Evolutionary conservation across 2,329 filamentous ascomycete genomes (phyloP).

Genomic region (Colletotrichum zoysiae): DNA sequence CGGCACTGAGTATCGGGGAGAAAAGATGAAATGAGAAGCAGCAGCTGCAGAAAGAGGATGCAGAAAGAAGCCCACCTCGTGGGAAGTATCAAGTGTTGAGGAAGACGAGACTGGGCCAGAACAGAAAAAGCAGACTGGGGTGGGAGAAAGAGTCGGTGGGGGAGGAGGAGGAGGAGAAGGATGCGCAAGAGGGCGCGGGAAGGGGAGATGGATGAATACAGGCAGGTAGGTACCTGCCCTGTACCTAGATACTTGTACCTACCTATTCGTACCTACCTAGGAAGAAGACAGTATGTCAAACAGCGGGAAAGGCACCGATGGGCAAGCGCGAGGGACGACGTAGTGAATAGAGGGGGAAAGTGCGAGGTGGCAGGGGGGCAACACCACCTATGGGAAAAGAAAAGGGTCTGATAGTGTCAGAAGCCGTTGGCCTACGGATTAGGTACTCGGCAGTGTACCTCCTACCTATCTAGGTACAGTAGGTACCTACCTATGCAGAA

Average conservation of each 20-base stretch:
- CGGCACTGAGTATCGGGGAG: background rate
- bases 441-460: too few species aligned
- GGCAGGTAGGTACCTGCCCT: background rate
- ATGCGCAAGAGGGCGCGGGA: background rate
- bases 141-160: conserved; percentile 4
- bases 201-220: conserved; percentile 21
- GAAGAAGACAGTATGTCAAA: background rate
- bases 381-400: background rate
- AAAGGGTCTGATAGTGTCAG: background rate
- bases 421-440: background rate
- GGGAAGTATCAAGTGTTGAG: conserved; percentile 20
- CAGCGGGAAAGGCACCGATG: conserved; percentile 6
- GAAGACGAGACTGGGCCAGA: conserved; percentile 24
- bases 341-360: conserved; percentile 17
- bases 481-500: background rate
- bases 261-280: background rate
- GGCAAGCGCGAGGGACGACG: conserved; percentile 3
- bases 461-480: too few species aligned
- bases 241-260: too few species aligned
- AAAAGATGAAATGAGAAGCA: background rate
- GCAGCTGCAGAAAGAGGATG: background rate
- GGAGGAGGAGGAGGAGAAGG: background rate
- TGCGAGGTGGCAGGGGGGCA: background rate
- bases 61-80: conserved; percentile 19
- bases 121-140: conserved; percentile 30